phyloP scores from a whole-genome alignment of 371 early-diverging fungal species.

The Batkoa obscura region DNA sequence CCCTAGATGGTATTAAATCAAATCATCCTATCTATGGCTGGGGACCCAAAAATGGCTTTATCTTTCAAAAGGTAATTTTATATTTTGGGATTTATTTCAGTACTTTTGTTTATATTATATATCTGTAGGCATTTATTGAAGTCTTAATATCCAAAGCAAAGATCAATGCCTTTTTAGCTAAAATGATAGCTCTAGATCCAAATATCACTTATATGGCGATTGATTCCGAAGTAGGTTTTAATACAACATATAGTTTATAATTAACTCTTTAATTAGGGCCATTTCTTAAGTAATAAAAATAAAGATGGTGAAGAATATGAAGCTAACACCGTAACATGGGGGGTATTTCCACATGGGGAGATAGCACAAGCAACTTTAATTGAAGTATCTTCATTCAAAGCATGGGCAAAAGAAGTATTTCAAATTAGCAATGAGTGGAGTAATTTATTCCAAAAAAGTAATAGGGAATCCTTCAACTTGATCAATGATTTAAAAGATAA shows the following conservation, averaged over 20 bases:
- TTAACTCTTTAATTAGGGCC: constrained; percentile 22
- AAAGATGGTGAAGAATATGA: constrained; percentile 13
- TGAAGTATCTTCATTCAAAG: constrained; percentile 67
- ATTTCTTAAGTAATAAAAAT: constrained; percentile 42
- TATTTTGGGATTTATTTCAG: no score
- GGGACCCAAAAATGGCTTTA: constrained; percentile 58
- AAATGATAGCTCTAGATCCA: background rate
- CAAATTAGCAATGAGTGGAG: constrained; percentile 84
- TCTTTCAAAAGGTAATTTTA: constrained; percentile 67
- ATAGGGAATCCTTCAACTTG: constrained; percentile 26
- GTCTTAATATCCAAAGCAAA: constrained; percentile 50
- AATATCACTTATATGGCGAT: background rate
- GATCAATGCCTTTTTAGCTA: constrained; percentile 10
- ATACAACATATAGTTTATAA: background rate
- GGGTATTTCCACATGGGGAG: constrained; percentile 88
- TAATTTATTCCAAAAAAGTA: constrained; percentile 33
- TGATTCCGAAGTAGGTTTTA: background rate
- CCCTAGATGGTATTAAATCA: constrained; percentile 73
- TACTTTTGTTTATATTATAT: background rate
- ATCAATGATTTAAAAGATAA: constrained; percentile 37
- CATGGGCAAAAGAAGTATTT: constrained; percentile 84
- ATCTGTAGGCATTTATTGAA: constrained; percentile 43
- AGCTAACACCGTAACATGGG: constrained; percentile 84
- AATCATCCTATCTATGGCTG: constrained; percentile 65
- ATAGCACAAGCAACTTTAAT: constrained; percentile 89